Evolutionary conservation across 2,329 filamentous ascomycete genomes (phyloP), one percentile per base, ranked within the genome.

Genomic region (Ceratocystis eucalypticola): DNA sequence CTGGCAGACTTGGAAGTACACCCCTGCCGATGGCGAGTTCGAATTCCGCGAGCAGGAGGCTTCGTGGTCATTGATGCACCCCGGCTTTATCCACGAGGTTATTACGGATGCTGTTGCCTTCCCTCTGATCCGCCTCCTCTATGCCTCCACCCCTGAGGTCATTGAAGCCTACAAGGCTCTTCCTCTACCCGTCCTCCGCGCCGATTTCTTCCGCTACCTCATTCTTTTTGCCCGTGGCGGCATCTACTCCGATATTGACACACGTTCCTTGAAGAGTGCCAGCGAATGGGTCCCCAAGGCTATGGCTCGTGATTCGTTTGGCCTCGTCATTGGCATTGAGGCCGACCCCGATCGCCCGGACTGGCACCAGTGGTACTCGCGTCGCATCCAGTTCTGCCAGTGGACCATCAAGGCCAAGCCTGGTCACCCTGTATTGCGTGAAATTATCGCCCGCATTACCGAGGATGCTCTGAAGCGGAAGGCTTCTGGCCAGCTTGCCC

Each of bases 331-430:
- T 72, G 94, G 94, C 68, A 96, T 99, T 70, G 94, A 99, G 78
- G 94, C 94, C 3, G 94, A 99, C 73, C 91, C 94, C 0, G 91
- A 97, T 75, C 85, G 94, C 61, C 83, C 84, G 2, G 94, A 99
- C 75, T 99, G 94, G 94, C 82, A 85, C 45, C 80, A 96, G 1
- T 97, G 93, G 94, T 99, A 97, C 79, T 94, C 91, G 69, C 88
- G 94, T 68, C 85, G 93, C 69, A 92, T 99, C 69, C 94, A 97
- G 74, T 97, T 99, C 76, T 99, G 94, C 77, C 94, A 99, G 75
- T 99, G 94, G 94, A 99, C 94, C 1, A 96, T 99, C 69, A 93
- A 97, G 76, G 80, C 89, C 67, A 99, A 99, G 76, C 88, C 93
- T 0, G 94, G 94, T 10, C 94, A 99, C 74, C 94, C 94, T 0